phyloP scores from a whole-genome alignment of 2,329 filamentous ascomycete genomes.

The Microdochium bolleyi region DNA sequence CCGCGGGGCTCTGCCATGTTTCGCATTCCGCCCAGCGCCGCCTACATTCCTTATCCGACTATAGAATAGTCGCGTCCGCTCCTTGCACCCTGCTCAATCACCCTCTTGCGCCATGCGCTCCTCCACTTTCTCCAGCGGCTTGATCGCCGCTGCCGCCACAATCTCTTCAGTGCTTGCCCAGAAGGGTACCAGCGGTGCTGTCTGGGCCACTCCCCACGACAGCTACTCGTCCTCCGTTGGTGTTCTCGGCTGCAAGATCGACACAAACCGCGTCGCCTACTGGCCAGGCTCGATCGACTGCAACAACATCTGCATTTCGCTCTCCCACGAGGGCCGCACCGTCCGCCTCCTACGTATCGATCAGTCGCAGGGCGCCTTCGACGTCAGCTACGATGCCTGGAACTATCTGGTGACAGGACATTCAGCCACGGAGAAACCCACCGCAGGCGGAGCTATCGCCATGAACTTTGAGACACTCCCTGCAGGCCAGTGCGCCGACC shows the following conservation, averaged over 20 bases:
- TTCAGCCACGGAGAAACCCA: constrained; percentile 35
- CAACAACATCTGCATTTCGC: constrained; percentile 47
- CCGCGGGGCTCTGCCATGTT: not conserved
- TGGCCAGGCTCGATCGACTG: constrained; percentile 46
- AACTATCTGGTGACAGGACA: constrained; percentile 46
- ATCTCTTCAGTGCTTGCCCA: not conserved
- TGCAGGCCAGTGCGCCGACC: constrained; percentile 36
- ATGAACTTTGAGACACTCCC: constrained; percentile 43
- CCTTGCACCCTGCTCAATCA: not conserved
- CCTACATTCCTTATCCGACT: not conserved
- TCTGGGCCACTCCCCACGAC: constrained; percentile 45
- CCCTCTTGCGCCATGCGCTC: not conserved
- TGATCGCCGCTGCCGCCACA: not conserved
- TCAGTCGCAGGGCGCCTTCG: constrained; percentile 44
- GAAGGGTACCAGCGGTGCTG: constrained; percentile 13
- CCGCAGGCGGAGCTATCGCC: constrained; percentile 37
- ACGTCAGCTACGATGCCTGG: constrained; percentile 55
- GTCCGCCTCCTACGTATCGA: constrained; percentile 52
- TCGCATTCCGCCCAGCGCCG: not conserved
- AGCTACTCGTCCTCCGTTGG: constrained; percentile 48
- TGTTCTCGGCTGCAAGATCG: constrained; percentile 51
- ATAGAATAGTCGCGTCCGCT: not conserved
- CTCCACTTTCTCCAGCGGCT: not conserved
- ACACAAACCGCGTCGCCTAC: constrained; percentile 54
- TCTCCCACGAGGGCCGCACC: constrained; percentile 37